Evolutionary conservation across 1,284 basidiomycete genomes (phyloP), one percentile per base, ranked within the genome.

Genomic region (Ceratobasidium sp.): DNA sequence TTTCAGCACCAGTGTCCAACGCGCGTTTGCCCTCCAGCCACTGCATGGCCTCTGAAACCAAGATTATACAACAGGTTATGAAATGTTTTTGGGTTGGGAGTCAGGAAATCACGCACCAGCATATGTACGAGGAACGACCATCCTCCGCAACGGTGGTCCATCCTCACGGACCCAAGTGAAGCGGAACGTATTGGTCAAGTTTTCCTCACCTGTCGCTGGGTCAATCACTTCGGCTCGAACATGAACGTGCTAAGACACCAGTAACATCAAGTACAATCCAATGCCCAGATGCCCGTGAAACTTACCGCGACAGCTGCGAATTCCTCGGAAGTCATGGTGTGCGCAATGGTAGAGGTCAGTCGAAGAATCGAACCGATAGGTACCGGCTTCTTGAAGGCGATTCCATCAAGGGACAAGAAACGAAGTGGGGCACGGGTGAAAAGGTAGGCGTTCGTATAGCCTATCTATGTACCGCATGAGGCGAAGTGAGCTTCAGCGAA

Each of bases 351-450:
- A 0, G 90, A 90, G 1, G 85, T 86, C 45, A 93, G 81, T 8
- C 87, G 84, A 8, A 93, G 83, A 57, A 93, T 88, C 0, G 88
- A 91, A 4, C 91, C 92, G 60, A 93, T 92, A 1, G 90, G 88
- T 0, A 94, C 91, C 0, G 91, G 91, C n/a, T 86, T 83, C 53
- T 85, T 82, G 80, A 94, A 93, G 1, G 86, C 86, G 76, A 93
- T 92, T 57, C 86, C 86, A 76, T 93, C 91, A 10, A 93, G 83
- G 1, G 90, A 88, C 40, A 91, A 80, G 80, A 93, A 94, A 8
- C 84, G 84, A 69, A 92, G 83, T 1, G 85, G 86, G 1, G 84
- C 83, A 25, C 85, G 84, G 5, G 89, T 88, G 76, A 92, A 92
- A 69, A 92, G 79, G 45, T 85, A 85, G 0, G 89, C 83, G 74